phyloP scores from a whole-genome alignment of 176 grass and related monocot genomes.

The Dactylis glomerata region DNA sequence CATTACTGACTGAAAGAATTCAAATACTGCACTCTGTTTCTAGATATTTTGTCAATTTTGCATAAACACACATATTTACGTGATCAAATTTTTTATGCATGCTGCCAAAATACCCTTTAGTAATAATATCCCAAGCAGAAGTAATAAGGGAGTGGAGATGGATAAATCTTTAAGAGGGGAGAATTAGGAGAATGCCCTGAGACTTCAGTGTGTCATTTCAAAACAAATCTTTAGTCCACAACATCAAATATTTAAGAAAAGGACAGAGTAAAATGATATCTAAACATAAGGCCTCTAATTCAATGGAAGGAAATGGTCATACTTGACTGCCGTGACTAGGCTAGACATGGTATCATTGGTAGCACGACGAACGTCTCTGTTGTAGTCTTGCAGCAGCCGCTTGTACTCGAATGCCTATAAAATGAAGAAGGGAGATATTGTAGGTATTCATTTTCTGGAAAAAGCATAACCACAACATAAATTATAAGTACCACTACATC shows the following conservation, averaged over 20 bases:
- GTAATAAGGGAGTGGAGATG: background rate
- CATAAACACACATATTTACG: background rate
- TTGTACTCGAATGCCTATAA: slow-evolving; percentile 93
- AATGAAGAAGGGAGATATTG: slow-evolving; percentile 19
- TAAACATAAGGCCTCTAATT: slow-evolving; percentile 6
- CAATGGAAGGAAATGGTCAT: slow-evolving; percentile 28
- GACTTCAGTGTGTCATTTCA: background rate
- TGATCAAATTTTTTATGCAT: background rate
- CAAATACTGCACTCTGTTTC: background rate
- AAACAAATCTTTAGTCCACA: background rate
- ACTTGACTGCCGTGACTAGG: slow-evolving; percentile 75
- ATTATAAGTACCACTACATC: background rate
- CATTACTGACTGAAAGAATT: slow-evolving; percentile 1
- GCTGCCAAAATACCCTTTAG: background rate
- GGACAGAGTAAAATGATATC: background rate
- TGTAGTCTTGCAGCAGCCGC: slow-evolving; percentile 80
- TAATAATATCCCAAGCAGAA: slow-evolving; percentile 18
- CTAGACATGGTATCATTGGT: slow-evolving; percentile 84
- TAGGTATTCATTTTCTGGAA: background rate
- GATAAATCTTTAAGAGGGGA: background rate
- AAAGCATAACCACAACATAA: background rate
- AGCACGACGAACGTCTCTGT: slow-evolving; percentile 89
- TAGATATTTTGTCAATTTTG: background rate
- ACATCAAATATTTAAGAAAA: background rate
- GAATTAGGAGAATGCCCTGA: background rate